Evolutionary conservation across 2,329 filamentous ascomycete species (phyloP).

Genomic region (Exophiala spinifera): DNA sequence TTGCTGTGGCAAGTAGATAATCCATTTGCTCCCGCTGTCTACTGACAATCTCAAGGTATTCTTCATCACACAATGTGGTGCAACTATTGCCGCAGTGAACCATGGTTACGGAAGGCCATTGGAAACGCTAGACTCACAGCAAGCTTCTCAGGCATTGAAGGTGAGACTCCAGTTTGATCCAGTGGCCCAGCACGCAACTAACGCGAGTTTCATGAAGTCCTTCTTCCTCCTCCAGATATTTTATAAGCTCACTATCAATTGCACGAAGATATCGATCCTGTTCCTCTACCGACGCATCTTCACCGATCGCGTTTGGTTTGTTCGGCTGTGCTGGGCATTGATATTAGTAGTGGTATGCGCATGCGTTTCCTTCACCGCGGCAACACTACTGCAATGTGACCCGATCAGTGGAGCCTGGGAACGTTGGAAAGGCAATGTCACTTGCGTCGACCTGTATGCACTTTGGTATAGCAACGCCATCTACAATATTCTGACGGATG

Average conservation of each 20-base stretch:
- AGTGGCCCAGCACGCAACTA: neutral
- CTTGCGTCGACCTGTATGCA: constrained; percentile 24
- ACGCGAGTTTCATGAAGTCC: constrained; percentile 34
- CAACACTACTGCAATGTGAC: constrained; percentile 51
- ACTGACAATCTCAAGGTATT: constrained; percentile 25
- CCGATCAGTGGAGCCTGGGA: constrained; percentile 50
- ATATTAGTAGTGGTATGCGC: constrained; percentile 46
- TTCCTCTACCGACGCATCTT: constrained; percentile 57
- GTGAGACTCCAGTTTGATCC: neutral
- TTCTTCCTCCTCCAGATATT: constrained; percentile 54
- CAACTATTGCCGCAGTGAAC: constrained; percentile 32
- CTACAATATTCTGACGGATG: constrained; percentile 37
- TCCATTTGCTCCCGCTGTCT: neutral
- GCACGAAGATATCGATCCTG: constrained; percentile 54
- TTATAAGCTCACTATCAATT: constrained; percentile 54
- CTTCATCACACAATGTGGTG: constrained; percentile 30
- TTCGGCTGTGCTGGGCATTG: constrained; percentile 42
- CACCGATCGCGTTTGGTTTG: constrained; percentile 44
- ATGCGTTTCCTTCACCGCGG: constrained; percentile 44
- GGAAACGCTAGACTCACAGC: constrained; percentile 20
- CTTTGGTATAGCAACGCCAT: constrained; percentile 52
- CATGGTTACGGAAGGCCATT: constrained; percentile 34
- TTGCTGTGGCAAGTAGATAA: constrained; percentile 28
- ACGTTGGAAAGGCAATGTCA: constrained; percentile 22
- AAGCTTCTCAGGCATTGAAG: constrained; percentile 27